Conservation (phyloP, 352 stramenopile species). For the Pythium aquatile region DNA sequence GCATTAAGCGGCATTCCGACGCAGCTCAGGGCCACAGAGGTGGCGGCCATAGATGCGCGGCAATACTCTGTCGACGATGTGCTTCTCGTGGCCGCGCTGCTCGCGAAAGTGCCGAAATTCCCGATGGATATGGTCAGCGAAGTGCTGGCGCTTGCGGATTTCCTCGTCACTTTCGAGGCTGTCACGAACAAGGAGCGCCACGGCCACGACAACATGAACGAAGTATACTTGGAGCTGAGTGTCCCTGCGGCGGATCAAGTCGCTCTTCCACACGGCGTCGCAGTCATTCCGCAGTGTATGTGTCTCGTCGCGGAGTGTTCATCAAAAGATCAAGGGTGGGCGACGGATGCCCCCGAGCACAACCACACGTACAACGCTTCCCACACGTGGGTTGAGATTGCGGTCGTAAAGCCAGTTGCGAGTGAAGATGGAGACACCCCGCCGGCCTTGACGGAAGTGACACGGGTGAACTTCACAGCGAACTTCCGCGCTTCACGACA, state of each 20-base stretch:
- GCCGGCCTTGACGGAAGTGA: constrained; percentile 15
- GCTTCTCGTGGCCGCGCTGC: constrained; percentile 33
- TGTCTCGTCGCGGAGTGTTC: constrained; percentile 50
- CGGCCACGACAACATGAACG: constrained; percentile 46
- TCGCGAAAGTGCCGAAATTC: constrained; percentile 23
- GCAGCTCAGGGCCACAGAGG: constrained; percentile 17
- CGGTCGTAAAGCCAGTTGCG: constrained; percentile 32
- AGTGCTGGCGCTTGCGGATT: constrained; percentile 53
- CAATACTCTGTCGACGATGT: constrained; percentile 30
- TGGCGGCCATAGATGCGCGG: not conserved
- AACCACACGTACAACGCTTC: constrained; percentile 59
- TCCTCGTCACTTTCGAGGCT: constrained; percentile 46
- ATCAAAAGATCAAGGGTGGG: constrained; percentile 78
- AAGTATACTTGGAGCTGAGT: constrained; percentile 50
- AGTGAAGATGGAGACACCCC: constrained; percentile 7
- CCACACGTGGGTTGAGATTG: constrained; percentile 67
- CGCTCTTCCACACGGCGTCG: constrained; percentile 40
- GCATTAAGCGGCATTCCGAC: constrained; percentile 18
- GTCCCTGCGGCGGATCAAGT: constrained; percentile 37
- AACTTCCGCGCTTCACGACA: constrained; percentile 52
- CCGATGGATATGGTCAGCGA: constrained; percentile 35
- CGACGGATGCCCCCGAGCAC: constrained; percentile 29
- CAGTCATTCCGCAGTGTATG: constrained; percentile 34
- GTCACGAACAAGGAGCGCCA: constrained; percentile 32
- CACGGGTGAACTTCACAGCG: constrained; percentile 31